phyloP scores from a whole-genome alignment of 331 rosid species.

The Telfairia occidentalis region DNA sequence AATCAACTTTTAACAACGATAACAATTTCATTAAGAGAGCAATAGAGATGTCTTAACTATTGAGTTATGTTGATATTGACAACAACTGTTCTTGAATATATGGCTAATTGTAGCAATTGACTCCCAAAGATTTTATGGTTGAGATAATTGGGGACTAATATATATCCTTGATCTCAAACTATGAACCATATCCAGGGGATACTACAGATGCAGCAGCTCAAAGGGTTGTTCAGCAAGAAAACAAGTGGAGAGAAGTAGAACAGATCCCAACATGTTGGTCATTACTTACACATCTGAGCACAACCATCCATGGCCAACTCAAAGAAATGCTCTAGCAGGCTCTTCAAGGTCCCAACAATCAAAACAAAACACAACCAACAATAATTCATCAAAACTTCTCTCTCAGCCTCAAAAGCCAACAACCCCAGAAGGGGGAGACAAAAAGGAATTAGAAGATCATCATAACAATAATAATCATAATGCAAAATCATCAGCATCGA shows the following conservation, averaged over 20 bases:
- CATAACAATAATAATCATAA: background rate
- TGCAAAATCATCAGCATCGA: background rate
- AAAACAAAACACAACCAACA: constrained; percentile 27
- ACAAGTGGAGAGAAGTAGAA: constrained; percentile 91
- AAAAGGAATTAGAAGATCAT: background rate
- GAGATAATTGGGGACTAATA: background rate
- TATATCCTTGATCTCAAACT: background rate
- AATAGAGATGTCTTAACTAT: no score
- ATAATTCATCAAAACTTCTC: constrained; percentile 31
- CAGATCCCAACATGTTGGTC: constrained; percentile 94
- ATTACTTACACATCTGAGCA: constrained; percentile 97
- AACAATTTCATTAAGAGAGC: no score
- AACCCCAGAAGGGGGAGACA: background rate
- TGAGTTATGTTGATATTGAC: no score
- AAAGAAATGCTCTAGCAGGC: constrained; percentile 91
- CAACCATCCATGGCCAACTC: constrained; percentile 99
- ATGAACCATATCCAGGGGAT: constrained; percentile 46
- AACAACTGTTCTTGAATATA: no score
- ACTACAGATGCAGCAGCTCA: constrained; percentile 95
- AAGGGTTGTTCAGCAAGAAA: constrained; percentile 96
- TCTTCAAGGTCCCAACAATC: constrained; percentile 84
- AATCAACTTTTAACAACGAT: background rate
- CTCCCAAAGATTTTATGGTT: background rate
- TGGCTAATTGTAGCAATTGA: background rate
- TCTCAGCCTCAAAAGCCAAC: constrained; percentile 20